Conservation (phyloP, 1,284 basidiomycete genomes). For the Coniferiporia sulphurascens region DNA sequence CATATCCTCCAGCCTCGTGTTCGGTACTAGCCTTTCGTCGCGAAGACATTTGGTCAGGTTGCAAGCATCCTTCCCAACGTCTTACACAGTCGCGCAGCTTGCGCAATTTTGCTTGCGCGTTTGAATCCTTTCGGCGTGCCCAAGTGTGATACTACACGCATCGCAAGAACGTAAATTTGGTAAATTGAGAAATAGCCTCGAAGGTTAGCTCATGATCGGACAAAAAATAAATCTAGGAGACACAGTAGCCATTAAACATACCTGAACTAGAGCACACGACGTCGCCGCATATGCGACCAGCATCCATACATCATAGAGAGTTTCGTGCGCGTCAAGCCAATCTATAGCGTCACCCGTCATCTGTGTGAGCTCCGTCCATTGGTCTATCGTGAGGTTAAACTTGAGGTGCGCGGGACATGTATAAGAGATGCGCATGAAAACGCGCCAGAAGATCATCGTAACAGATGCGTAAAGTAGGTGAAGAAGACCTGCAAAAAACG, state of each 20-base stretch:
- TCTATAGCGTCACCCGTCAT: constrained; percentile 80
- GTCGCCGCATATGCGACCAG: constrained; percentile 86
- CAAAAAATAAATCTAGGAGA: constrained; percentile 6
- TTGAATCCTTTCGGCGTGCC: constrained; percentile 75
- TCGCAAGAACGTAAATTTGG: not conserved
- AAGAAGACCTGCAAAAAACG: constrained; percentile 55
- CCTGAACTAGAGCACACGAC: constrained; percentile 86
- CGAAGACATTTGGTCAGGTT: constrained; percentile 86
- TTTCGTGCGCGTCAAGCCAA: constrained; percentile 83
- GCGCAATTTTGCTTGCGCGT: constrained; percentile 69
- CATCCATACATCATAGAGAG: constrained; percentile 82
- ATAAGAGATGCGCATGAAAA: constrained; percentile 94
- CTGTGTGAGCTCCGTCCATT: constrained; percentile 71
- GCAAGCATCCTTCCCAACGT: constrained; percentile 77
- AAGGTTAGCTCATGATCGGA: constrained; percentile 6
- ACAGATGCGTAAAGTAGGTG: constrained; percentile 85
- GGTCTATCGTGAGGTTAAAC: constrained; percentile 74
- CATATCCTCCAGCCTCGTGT: constrained; percentile 23
- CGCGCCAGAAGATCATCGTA: constrained; percentile 87
- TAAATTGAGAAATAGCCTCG: not conserved
- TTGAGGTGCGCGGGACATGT: constrained; percentile 80
- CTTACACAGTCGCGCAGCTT: constrained; percentile 79
- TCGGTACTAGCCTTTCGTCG: constrained; percentile 66
- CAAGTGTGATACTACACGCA: constrained; percentile 80
- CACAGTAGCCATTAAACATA: constrained; percentile 32